Evolutionary conservation across 768 basidiomycete species (phyloP), one percentile per base, ranked within the genome.

Genomic region (Rhodocollybia butyracea): DNA sequence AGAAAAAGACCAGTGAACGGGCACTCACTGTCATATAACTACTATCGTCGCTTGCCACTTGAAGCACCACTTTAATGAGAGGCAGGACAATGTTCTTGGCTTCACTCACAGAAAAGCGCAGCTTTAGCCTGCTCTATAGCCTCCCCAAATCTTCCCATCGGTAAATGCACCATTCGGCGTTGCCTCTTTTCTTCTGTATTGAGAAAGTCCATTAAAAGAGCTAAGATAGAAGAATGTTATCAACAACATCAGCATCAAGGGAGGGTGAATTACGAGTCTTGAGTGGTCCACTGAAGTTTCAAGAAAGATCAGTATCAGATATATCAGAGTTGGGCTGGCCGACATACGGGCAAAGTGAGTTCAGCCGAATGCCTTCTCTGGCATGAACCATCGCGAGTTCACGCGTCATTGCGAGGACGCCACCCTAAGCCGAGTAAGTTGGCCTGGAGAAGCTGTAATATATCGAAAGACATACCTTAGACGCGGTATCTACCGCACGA

Each of bases 311-410:
- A 56, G 51, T 8, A 31, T 26, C 57, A 34, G 13, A 45, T 30
- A 34, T 30, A 17, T 27, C n/a, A 24, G 24, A 24, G 2, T 38
- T 8, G n/a, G 12, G 5, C 11, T 31, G 12, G 21, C 26, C 21
- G 29, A 77, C 91, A 66, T 72, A 94, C 90, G 95, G 97, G 82
- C 95, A 98, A 57, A 99, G 82, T 11, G 94, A 86, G 73, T 99
- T 99, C 70, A 98, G 63, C 27, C 97, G 87, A 65, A 99, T 98
- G 46, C 96, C 96, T 76, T 99, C 97, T 58, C 89, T 81, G 41
- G 97, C 97, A 70, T 99, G 97, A 0, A 98, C 91, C 84, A 98
- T 95, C 1, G 97, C 97, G 30, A 98, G 79, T 67, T 99, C 97
- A 36, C 97, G 85, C 15, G 94, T 96, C 94, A 99, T 95, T 3